Evolutionary conservation across 306 rosid species (phyloP), one percentile per base, ranked within the genome.

Genomic region (Medicago lupulina): DNA sequence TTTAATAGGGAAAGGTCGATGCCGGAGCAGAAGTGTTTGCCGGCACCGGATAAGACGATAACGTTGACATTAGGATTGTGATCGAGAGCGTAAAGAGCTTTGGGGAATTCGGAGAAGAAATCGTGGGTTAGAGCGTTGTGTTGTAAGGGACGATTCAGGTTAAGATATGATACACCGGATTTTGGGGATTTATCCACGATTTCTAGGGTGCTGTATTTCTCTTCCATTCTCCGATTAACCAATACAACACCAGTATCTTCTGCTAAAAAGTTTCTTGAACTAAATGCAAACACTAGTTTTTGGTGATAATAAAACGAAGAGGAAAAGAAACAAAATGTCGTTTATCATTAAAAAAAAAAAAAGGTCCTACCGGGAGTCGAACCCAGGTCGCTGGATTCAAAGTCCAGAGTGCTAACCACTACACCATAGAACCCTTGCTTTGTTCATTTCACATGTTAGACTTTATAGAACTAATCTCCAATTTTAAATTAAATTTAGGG

Each of bases 311-410:
- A 51, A 7, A 10, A 50, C n/a, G 2, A 51, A 18, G 2, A 18
- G 8, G 8, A 17, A 16, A 2, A 7, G 2, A 51, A 17, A 17
- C 8, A 8, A 13, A 51, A n/a, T 2, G 15, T 5, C 7, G 15
- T 21, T 49, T 1, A 49, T 49, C 2, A n/a, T 6, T 14, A 5
- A 53, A 21, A 53, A 18, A 51, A 54, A 18, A 8, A 17, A 1
- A 9, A 89, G 95, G 95, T 90, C 92, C 90, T 82, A 90, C 87
- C 95, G 92, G 89, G 92, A 90, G 93, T 87, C 89, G 91, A 89
- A 89, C 91, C 88, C 89, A 89, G 91, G 93, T 87, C 91, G 91
- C 89, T 85, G 91, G 91, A 89, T 87, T 89, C 93, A 89, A 89
- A 86, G 91, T 89, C 93, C 88, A 85, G 89, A 89, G 89, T 86